Evolutionary conservation across 2,329 filamentous ascomycete genomes (phyloP).

Genomic region (Metarhizium anisopliae): DNA sequence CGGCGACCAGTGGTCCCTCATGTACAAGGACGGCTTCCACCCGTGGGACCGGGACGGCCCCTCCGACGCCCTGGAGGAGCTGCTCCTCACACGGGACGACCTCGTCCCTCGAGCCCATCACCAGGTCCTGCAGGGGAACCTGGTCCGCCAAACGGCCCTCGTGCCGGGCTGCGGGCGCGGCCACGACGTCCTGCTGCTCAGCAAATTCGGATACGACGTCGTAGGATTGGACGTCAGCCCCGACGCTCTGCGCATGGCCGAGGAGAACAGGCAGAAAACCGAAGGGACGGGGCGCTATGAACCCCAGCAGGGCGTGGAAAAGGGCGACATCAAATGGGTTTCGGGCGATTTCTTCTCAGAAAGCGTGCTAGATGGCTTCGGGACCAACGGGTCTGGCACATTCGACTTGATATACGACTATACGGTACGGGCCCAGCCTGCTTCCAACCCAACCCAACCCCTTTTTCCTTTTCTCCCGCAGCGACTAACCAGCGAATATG

Average conservation of each 20-base stretch:
- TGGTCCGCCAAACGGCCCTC: slow-evolving; percentile 39
- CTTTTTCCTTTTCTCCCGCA: no score
- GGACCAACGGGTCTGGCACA: slow-evolving; percentile 29
- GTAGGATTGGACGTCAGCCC: slow-evolving; percentile 63
- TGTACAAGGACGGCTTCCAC: slow-evolving; percentile 33
- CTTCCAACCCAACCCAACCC: no score
- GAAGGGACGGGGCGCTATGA: slow-evolving; percentile 34
- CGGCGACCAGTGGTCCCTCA: slow-evolving; percentile 14
- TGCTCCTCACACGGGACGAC: slow-evolving; percentile 35
- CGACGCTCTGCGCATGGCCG: slow-evolving; percentile 35
- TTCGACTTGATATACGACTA: slow-evolving; percentile 63
- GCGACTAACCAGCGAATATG: background rate
- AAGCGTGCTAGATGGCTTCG: slow-evolving; percentile 39
- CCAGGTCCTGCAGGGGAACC: slow-evolving; percentile 20
- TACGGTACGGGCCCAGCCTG: slow-evolving; percentile 34
- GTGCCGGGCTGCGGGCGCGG: slow-evolving; percentile 78
- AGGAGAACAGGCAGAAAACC: slow-evolving; percentile 30
- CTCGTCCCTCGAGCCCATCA: slow-evolving; percentile 31
- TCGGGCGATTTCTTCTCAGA: slow-evolving; percentile 59
- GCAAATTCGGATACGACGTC: slow-evolving; percentile 67
- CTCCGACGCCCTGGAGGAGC: slow-evolving; percentile 43
- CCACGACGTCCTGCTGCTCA: slow-evolving; percentile 70
- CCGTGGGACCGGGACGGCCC: slow-evolving; percentile 51
- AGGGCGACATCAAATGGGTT: slow-evolving; percentile 48
- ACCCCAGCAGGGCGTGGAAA: slow-evolving; percentile 25